Conservation (phyloP, 352 stramenopile genomes). For the Pythium monospermum region DNA sequence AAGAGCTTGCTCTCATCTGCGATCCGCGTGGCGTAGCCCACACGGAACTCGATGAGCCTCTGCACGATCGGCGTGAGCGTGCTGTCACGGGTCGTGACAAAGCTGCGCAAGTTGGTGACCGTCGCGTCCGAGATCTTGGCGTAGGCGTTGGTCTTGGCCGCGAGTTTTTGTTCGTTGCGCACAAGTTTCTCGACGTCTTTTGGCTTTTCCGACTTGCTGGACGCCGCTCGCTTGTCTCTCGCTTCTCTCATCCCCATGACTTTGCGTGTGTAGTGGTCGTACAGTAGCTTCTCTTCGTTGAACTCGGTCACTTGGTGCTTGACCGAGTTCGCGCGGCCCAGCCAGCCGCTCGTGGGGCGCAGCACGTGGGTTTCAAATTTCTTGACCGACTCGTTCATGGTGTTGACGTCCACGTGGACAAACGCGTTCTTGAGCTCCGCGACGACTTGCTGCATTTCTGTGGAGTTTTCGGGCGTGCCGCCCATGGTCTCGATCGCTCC, state of each 20-base stretch:
- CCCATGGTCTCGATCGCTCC: constrained; percentile 47
- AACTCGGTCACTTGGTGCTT: constrained; percentile 46
- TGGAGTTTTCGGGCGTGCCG: constrained; percentile 28
- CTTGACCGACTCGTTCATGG: constrained; percentile 41
- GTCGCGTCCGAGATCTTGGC: constrained; percentile 57
- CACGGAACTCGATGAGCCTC: constrained; percentile 58
- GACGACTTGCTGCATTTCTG: constrained; percentile 61
- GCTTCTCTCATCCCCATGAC: constrained; percentile 55
- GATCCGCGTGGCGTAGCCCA: constrained; percentile 51
- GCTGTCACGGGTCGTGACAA: constrained; percentile 51
- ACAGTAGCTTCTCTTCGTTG: constrained; percentile 61
- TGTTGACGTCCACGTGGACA: constrained; percentile 49
- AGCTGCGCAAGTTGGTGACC: constrained; percentile 51
- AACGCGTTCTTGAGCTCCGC: constrained; percentile 56
- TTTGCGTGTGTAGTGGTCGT: constrained; percentile 80
- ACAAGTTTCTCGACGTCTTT: constrained; percentile 76
- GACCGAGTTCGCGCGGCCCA: constrained; percentile 35
- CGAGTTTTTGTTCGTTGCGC: constrained; percentile 82
- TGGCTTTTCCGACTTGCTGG: constrained; percentile 55
- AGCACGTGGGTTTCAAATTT: constrained; percentile 63
- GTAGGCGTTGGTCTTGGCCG: constrained; percentile 57
- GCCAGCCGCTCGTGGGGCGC: constrained; percentile 49
- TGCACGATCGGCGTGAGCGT: constrained; percentile 60
- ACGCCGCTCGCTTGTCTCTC: constrained; percentile 48
- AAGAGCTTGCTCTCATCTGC: constrained; percentile 49